Conservation (phyloP, 2,329 filamentous ascomycete species). For the Trichoderma breve region DNA sequence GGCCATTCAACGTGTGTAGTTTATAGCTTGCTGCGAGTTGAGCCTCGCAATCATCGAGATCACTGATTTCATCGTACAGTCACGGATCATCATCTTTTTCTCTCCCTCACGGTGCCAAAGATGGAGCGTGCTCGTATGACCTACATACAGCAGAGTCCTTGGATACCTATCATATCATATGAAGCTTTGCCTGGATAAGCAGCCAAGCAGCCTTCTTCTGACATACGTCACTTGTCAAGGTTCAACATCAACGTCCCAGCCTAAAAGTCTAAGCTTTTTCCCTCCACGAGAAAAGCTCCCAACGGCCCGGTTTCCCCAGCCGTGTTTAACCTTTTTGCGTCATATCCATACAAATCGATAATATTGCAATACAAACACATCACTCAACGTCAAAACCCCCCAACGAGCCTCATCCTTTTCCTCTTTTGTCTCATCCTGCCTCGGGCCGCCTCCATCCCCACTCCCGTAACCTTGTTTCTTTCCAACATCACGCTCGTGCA, state of each 20-base stretch:
- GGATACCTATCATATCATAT: background rate
- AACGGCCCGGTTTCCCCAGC: background rate
- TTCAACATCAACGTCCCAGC: background rate
- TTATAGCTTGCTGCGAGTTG: background rate
- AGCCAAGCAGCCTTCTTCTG: background rate
- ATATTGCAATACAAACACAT: background rate
- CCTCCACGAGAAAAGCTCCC: background rate
- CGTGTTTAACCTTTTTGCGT: background rate
- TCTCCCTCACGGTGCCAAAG: background rate
- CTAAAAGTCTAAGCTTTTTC: background rate
- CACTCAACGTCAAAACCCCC: background rate
- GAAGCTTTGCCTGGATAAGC: background rate
- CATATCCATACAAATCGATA: background rate
- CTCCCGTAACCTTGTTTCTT: background rate
- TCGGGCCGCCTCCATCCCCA: background rate
- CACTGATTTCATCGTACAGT: background rate
- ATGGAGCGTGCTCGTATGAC: background rate
- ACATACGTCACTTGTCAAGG: background rate
- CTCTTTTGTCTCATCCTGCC: background rate
- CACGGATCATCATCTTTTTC: background rate
- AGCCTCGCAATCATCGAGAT: background rate
- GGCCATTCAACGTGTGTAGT: background rate
- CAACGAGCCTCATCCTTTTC: background rate
- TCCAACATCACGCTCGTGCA: background rate
- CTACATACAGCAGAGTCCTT: background rate